Percentiles rank a stretch among this genome's conserved stretches.
These are phyloP conservation scores for Hortaea werneckii DNA, from an alignment of 2,329 filamentous ascomycete species.

Conservation along the genomic window DNA sequence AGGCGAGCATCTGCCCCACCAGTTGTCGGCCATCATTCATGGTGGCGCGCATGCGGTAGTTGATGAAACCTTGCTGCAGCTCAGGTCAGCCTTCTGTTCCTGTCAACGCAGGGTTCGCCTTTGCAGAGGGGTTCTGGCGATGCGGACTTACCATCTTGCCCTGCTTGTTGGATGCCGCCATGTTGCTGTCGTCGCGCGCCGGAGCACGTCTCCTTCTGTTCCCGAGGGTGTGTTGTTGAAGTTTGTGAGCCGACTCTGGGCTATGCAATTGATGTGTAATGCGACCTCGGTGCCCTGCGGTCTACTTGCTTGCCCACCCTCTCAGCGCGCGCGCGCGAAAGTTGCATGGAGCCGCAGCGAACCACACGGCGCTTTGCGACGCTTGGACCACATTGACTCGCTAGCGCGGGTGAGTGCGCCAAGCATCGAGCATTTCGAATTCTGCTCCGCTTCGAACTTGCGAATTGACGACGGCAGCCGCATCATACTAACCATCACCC, in stretches of 20 bases:
- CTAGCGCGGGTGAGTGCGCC: background rate
- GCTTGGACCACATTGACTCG: background rate
- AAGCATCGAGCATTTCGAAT: background rate
- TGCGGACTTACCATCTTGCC: slow-evolving; percentile 88
- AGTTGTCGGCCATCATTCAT: slow-evolving; percentile 92
- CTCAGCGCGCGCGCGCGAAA: background rate
- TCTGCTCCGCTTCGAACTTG: slow-evolving; percentile 1
- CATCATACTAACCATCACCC: slow-evolving; percentile 1
- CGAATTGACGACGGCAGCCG: slow-evolving; percentile 4
- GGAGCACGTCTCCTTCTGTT: slow-evolving; percentile 29
- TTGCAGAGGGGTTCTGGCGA: slow-evolving; percentile 9
- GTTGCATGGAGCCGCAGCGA: background rate
- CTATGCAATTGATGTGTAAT: too few relatives aligned
- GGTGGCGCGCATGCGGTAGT: slow-evolving; percentile 97
- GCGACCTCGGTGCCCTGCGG: too few relatives aligned
- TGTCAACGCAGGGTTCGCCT: slow-evolving; percentile 31
- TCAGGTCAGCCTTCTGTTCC: slow-evolving; percentile 32
- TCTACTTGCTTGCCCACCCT: too few relatives aligned
- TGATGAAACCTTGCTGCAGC: slow-evolving; percentile 64
- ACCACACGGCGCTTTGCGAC: background rate
- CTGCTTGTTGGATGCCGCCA: slow-evolving; percentile 57
- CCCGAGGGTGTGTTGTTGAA: background rate
- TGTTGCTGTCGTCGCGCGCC: slow-evolving; percentile 28
- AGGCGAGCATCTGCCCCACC: slow-evolving; percentile 95
- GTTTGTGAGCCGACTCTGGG: too few relatives aligned